Conservation (phyloP, 495 filamentous ascomycete species). For the Clavariopsis aquatica region DNA sequence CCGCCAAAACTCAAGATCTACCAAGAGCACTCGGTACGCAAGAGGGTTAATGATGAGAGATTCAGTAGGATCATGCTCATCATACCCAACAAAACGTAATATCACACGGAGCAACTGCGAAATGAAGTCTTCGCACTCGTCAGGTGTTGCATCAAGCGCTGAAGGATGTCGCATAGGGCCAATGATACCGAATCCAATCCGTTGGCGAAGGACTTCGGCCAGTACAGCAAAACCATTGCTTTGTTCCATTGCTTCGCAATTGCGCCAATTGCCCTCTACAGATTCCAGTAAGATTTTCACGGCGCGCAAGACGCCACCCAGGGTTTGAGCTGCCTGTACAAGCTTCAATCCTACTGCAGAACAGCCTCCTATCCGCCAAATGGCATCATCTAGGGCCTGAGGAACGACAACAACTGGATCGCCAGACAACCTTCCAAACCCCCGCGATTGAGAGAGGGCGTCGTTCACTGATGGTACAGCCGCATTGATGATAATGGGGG, state of each 20-base stretch:
- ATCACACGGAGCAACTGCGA: slow-evolving; percentile 73
- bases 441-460: slow-evolving; percentile 73
- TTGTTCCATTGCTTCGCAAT: slow-evolving; percentile 96
- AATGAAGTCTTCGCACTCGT: slow-evolving; percentile 65
- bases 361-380: slow-evolving; percentile 88
- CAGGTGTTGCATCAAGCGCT: slow-evolving; percentile 37
- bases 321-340: slow-evolving; percentile 71
- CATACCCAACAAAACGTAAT: slow-evolving; percentile 84
- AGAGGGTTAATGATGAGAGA: slow-evolving; percentile 95
- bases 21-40: slow-evolving; percentile 85
- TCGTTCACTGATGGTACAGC: slow-evolving; percentile 88
- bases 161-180: slow-evolving; percentile 42
- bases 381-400: slow-evolving; percentile 83
- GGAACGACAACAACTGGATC: slow-evolving; percentile 80
- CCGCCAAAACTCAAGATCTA: slow-evolving; percentile 91
- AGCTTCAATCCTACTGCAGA: slow-evolving; percentile 80
- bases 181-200: slow-evolving; percentile 60
- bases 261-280: slow-evolving; percentile 88
- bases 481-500: slow-evolving; percentile 81
- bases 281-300: slow-evolving; percentile 81
- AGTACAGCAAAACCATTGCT: slow-evolving; percentile 94
- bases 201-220: slow-evolving; percentile 71
- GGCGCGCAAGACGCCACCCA: slow-evolving; percentile 68
- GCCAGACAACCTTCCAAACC: slow-evolving; percentile 78
- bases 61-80: slow-evolving; percentile 69